Conservation (phyloP, 2,329 filamentous ascomycete species). For the Ophiostoma ips region DNA sequence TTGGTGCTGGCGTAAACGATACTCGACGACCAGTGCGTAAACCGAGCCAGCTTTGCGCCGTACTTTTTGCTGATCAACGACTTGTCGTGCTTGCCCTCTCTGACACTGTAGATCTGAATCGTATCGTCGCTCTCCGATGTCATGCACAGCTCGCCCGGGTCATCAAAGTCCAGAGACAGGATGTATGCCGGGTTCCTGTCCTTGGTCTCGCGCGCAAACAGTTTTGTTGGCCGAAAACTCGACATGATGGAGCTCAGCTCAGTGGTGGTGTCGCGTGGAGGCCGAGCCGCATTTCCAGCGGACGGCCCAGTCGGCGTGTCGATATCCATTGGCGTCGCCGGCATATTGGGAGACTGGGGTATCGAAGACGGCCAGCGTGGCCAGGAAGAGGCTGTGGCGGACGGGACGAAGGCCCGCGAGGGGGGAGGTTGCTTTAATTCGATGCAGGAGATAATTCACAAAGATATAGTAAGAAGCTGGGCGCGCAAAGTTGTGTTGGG, state of each 20-base stretch:
- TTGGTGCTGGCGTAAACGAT: slow-evolving; percentile 95
- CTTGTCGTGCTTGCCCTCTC: slow-evolving; percentile 80
- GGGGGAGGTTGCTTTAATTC: no score
- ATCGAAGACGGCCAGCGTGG: neutral
- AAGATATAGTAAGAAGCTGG: no score
- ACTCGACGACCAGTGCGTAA: slow-evolving; percentile 81
- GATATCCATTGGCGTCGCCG: slow-evolving; percentile 40
- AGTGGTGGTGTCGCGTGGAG: slow-evolving; percentile 36
- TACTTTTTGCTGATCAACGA: slow-evolving; percentile 92
- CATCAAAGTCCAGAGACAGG: slow-evolving; percentile 90
- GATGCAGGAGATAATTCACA: no score
- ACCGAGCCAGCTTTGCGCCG: slow-evolving; percentile 83
- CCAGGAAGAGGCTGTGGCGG: neutral
- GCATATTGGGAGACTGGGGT: slow-evolving; percentile 23
- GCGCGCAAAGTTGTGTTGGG: no score
- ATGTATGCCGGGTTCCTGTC: slow-evolving; percentile 47
- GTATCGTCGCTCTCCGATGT: slow-evolving; percentile 88
- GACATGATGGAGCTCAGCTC: slow-evolving; percentile 67
- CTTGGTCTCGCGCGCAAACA: slow-evolving; percentile 44
- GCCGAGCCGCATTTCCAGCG: slow-evolving; percentile 33
- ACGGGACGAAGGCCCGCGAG: neutral
- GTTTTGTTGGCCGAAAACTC: slow-evolving; percentile 65
- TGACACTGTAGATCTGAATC: slow-evolving; percentile 88
- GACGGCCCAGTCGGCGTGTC: slow-evolving; percentile 31
- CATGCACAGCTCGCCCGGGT: slow-evolving; percentile 83